Evolutionary conservation across 768 basidiomycete species (phyloP).

Genomic region (Strobilomyces confusus): DNA sequence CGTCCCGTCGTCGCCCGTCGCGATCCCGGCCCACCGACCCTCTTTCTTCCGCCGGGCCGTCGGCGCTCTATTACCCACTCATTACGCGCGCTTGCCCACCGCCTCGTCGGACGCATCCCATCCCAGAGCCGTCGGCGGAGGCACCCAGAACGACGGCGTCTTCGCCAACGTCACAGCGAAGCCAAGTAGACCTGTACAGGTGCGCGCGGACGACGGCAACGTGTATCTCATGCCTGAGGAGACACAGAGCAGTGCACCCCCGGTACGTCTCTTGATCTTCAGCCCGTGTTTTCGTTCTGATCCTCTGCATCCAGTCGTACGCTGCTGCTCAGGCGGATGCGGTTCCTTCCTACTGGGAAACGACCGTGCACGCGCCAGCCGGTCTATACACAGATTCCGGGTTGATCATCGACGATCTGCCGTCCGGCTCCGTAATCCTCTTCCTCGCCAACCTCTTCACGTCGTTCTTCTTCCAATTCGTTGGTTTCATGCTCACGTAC

Average conservation of each 20-base stretch:
- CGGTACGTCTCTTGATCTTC: conserved; percentile 49
- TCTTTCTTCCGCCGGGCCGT: conserved; percentile 59
- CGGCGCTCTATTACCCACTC: conserved; percentile 58
- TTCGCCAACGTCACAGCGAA: conserved; percentile 95
- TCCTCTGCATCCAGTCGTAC: conserved; percentile 57
- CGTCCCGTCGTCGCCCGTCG: conserved; percentile 48
- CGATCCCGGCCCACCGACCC: conserved; percentile 30
- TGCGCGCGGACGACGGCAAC: conserved; percentile 52
- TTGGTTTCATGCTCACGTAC: conserved; percentile 90
- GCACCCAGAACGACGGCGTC: conserved; percentile 86
- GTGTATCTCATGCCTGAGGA: conserved; percentile 74
- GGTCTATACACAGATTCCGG: conserved; percentile 46
- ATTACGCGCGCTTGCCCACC: conserved; percentile 54
- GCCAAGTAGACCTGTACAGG: conserved; percentile 48
- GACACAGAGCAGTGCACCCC: conserved; percentile 76
- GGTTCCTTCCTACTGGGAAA: conserved; percentile 96
- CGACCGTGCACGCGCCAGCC: conserved; percentile 80
- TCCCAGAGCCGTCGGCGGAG: conserved; percentile 50
- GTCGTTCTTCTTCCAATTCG: conserved; percentile 96
- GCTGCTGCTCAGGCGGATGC: conserved; percentile 83
- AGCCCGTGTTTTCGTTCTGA: not conserved
- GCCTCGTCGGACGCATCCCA: conserved; percentile 32
- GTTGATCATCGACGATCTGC: conserved; percentile 91
- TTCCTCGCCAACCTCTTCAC: conserved; percentile 79
- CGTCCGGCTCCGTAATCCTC: conserved; percentile 70